Base-by-base conservation (phyloP, 345 rosid genomes). In the Euphorbia pulcherrima region DNA sequence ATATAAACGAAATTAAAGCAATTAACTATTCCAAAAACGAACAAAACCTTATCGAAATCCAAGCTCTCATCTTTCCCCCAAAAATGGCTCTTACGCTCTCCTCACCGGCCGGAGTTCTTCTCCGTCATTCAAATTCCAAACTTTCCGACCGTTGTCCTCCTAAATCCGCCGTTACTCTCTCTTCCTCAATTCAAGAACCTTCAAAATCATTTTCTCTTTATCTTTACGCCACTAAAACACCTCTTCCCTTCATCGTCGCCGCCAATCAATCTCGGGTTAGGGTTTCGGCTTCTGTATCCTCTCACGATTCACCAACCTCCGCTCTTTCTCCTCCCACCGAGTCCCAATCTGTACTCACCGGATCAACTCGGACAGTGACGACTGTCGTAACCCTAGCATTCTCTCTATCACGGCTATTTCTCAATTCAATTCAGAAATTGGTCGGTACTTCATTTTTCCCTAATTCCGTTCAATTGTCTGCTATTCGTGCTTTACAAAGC, bases 401-500 rank as follows among this genome's bases (percentile, higher is more conserved):
- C 29, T 20, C 70, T 21, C 33, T 68, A 1, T 62, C 73, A 2
- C 69, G 72, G 16, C 6, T 72, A 39, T 58, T 64, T 60, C 13
- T 61, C 6, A 24, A 33, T 7, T 40, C 57, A 2, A 8, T 74
- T 35, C 60, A 55, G 28, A 62, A 52, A 28, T 47, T 82, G 21
- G 78, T 24, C 0, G 64, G 47, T 17, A 5, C 20, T 47, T 55
- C 72, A 16, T 17, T 74, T 50, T 56, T 68, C 62, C 70, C 84
- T 6, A 66, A 65, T 46, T 76, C 76, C 35, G 74, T 74, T 17
- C 59, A 73, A 16, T 68, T 75, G 51, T 68, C 62, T 20, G 46
- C 73, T 18, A 26, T 78, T 47, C 78, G 78, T 11, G 72, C 83
- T 40, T 20, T 84, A 16, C 79, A 76, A 33, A 56, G 67, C 60